Conservation (phyloP, 192 early-diverging fungal species). For the Phycomyces blakesleeanus region DNA sequence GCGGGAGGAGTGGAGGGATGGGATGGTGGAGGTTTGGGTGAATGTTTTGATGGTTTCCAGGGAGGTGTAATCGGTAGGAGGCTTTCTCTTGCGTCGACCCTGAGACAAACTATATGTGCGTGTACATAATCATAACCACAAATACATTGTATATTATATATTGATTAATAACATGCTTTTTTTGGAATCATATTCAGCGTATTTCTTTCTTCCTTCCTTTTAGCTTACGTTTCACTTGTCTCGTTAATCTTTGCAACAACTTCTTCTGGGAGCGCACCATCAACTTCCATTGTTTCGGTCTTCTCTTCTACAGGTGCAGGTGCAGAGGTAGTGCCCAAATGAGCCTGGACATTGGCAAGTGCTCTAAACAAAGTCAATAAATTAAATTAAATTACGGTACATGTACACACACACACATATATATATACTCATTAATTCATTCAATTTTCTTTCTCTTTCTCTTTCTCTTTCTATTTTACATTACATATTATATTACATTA, state of each 20-base stretch:
- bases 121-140: conserved; percentile 20
- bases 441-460: too few species aligned
- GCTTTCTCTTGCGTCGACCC: conserved; percentile 79
- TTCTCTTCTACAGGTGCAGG: conserved; percentile 25
- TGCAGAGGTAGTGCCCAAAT: conserved; percentile 47
- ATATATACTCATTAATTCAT: not conserved
- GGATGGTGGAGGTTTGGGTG: conserved; percentile 41
- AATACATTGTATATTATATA: too few species aligned
- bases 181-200: too few species aligned
- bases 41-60: conserved; percentile 65
- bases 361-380: conserved; percentile 36
- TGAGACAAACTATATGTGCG: conserved; percentile 51
- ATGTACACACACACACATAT: not conserved
- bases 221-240: conserved; percentile 49
- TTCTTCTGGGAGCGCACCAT: conserved; percentile 40
- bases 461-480: too few species aligned
- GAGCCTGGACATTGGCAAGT: conserved; percentile 55
- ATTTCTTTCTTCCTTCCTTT: not conserved
- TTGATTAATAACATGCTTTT: too few species aligned
- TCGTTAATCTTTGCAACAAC: conserved; percentile 50
- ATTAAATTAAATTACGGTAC: too few species aligned
- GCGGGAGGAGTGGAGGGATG: conserved; percentile 71
- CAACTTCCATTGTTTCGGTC: conserved; percentile 51
- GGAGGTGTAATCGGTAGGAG: conserved; percentile 65
- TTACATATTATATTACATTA: too few species aligned